Evolutionary conservation across 2,329 filamentous ascomycete genomes (phyloP).

Genomic region (Cryoendolithus antarcticus): DNA sequence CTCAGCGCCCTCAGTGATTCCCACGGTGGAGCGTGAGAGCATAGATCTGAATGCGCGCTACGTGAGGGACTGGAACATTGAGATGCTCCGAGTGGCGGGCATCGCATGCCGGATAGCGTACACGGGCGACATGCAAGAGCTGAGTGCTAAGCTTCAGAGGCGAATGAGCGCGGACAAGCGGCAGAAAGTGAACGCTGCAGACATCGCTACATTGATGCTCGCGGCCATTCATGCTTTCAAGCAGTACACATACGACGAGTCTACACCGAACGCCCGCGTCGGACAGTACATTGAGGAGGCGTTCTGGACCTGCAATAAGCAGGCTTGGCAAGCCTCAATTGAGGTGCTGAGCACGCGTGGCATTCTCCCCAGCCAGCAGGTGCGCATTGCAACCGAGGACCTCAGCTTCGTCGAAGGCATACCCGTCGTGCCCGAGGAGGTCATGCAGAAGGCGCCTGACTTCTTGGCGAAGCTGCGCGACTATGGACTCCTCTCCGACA

Average conservation of each 20-base stretch:
- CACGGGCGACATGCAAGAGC: constrained; percentile 68
- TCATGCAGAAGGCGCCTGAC: constrained; percentile 52
- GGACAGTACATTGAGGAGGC: constrained; percentile 84
- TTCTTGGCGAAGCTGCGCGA: constrained; percentile 74
- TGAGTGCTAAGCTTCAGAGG: constrained; percentile 44
- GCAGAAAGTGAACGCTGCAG: constrained; percentile 45
- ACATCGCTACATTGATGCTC: constrained; percentile 56
- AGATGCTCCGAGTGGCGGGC: constrained; percentile 81
- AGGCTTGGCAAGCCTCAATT: constrained; percentile 63
- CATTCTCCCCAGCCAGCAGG: constrained; percentile 69
- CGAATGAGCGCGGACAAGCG: constrained; percentile 16
- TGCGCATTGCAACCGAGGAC: constrained; percentile 62
- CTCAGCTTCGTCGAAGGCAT: constrained; percentile 77
- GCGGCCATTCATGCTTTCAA: constrained; percentile 73
- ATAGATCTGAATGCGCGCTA: constrained; percentile 94
- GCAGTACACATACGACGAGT: constrained; percentile 80
- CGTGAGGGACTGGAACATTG: constrained; percentile 96
- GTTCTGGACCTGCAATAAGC: constrained; percentile 85
- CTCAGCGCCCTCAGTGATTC: constrained; percentile 89
- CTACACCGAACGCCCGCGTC: constrained; percentile 74
- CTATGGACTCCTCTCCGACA: constrained; percentile 74
- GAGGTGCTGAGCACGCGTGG: constrained; percentile 83
- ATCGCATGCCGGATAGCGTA: constrained; percentile 85
- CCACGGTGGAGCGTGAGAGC: constrained; percentile 90
- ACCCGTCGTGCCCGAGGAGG: constrained; percentile 66